Evolutionary conservation across 1,284 basidiomycete genomes (phyloP).

Genomic region (Irpex sp.): DNA sequence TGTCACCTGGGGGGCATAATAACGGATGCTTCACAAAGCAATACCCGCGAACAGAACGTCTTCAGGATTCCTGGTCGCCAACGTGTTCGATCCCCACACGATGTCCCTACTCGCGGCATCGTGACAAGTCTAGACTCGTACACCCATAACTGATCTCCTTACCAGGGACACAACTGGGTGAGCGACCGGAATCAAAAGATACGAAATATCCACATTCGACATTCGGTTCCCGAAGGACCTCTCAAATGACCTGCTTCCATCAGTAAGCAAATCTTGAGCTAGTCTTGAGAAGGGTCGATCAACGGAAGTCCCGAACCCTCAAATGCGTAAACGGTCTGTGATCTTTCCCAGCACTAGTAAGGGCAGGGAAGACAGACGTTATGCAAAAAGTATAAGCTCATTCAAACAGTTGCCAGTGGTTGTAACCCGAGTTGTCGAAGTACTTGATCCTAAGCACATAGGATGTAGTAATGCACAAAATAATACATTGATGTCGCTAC

Average conservation of each 20-base stretch:
- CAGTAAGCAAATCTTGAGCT: conserved; percentile 9
- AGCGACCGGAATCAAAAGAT: background rate
- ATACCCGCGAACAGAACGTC: background rate
- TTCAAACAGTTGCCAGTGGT: too few relatives aligned
- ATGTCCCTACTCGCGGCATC: background rate
- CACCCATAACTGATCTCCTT: background rate
- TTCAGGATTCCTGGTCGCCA: background rate
- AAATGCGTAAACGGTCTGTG: background rate
- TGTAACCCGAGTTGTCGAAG: too few relatives aligned
- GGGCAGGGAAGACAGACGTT: background rate
- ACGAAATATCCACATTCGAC: background rate
- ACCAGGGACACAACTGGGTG: background rate
- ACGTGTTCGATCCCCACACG: background rate
- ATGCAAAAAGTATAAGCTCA: background rate
- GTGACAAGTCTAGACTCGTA: background rate
- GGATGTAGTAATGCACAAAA: background rate
- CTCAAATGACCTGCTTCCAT: conserved; percentile 5
- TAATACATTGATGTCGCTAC: background rate
- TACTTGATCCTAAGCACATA: too few relatives aligned
- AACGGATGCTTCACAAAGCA: background rate
- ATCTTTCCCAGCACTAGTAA: background rate
- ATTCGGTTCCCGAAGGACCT: background rate
- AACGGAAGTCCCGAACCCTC: background rate
- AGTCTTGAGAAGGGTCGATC: conserved; percentile 7
- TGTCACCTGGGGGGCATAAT: too few relatives aligned